Evolutionary conservation across 805 yeast genomes (phyloP), one percentile per base, ranked within the genome.

Genomic region (Candida pseudoglaebosa): DNA sequence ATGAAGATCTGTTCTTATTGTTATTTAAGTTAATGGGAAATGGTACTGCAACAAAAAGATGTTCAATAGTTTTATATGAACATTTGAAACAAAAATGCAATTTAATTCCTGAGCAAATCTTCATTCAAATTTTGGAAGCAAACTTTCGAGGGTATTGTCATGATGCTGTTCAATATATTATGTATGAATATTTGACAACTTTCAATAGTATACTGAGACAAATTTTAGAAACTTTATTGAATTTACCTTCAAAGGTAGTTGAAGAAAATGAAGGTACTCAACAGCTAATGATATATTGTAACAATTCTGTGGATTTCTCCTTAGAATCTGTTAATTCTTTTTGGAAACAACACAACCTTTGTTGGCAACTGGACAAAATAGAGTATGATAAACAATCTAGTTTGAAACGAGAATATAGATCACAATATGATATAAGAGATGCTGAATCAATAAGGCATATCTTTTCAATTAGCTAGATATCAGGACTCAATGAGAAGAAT

Each of bases 1-100:
- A 62, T 37, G 17, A 29, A 0, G 62, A 59, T 15, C 67, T 64
- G 65, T 50, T 44, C 32, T 41, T 53, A 32, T 59, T 67, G 6
- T 48, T 66, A 2, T 26, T 59, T 12, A 42, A 52, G 21, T 46
- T 67, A 5, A 21, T 65, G 15, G 46, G 62, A 4, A 46, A 43
- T 14, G 57, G 67, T 0, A 47, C 56, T 4, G 60, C 64, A 0
- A 48, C 58, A 5, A 61, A 57, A 40, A 37, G 45, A 19, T 54
- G 56, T 7, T 57, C 71, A 1, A 21, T 57, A 6, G 33, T 43
- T 1, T 29, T 64, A 4, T 61, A 47, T 40, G 31, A 48, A 16
- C 53, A 49, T 34, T 43, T 65, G 37, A 49, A 49, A 22, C 6
- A 16, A 2, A 38, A 26, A 1, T n/a, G 29, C 9, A 5, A 26